Percentiles rank a stretch among this genome's conserved stretches.
Conservation (phyloP, 257 asterid species). For the Plantago major region DNA sequence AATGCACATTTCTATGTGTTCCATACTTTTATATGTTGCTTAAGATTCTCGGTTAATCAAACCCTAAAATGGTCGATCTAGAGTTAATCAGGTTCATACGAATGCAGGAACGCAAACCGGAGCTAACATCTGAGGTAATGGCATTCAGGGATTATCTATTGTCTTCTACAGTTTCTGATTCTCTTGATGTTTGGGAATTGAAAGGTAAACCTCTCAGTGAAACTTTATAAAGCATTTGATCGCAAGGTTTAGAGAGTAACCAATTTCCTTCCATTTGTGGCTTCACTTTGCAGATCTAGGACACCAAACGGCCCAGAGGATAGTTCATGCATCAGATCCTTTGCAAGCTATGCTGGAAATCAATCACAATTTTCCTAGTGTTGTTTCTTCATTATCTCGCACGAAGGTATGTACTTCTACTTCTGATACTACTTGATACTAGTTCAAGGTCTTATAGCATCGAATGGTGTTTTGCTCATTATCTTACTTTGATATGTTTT, state of each 20-base stretch:
- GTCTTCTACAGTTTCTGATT: slow-evolving; percentile 86
- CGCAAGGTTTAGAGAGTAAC: slow-evolving; percentile 1
- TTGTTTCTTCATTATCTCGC: slow-evolving; percentile 92
- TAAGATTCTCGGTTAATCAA: too few relatives aligned
- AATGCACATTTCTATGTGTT: too few relatives aligned
- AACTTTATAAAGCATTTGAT: slow-evolving; percentile 12
- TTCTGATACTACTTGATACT: slow-evolving; percentile 15
- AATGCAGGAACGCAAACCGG: slow-evolving; percentile 91
- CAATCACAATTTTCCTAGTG: slow-evolving; percentile 88
- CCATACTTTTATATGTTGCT: too few relatives aligned
- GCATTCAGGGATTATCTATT: slow-evolving; percentile 92
- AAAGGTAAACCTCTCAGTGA: slow-evolving; percentile 53
- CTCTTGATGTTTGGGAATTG: slow-evolving; percentile 91
- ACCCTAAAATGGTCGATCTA: neutral
- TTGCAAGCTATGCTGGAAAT: slow-evolving; percentile 93
- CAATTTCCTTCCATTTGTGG: slow-evolving; percentile 16
- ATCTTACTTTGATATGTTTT: slow-evolving; percentile 27
- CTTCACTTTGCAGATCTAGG: slow-evolving; percentile 66
- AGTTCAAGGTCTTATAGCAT: slow-evolving; percentile 17
- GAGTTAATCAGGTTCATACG: slow-evolving; percentile 23
- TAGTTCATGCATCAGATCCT: slow-evolving; percentile 95
- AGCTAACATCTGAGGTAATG: slow-evolving; percentile 89
- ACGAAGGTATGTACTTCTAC: slow-evolving; percentile 62
- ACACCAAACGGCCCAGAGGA: slow-evolving; percentile 98
- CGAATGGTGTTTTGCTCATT: slow-evolving; percentile 12